phyloP scores from a whole-genome alignment of 441 rosid genomes.

The Melastoma candidum region DNA sequence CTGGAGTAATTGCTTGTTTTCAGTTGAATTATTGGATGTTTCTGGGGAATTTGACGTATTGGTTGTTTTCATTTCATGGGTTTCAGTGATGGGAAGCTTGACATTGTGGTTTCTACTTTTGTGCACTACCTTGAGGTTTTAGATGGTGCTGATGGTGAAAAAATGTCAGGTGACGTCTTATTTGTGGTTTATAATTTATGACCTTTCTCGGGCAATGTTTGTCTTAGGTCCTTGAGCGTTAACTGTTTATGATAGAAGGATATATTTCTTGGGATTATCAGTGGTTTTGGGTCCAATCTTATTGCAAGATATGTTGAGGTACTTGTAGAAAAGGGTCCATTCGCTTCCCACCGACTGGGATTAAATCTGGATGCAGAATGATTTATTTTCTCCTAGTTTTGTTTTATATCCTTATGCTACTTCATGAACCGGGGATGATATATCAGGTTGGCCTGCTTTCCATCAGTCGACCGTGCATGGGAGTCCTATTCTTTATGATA shows the following conservation, averaged over 20 bases:
- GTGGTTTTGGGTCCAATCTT: no score
- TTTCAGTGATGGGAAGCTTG: slow-evolving; percentile 97
- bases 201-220: background rate
- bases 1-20: background rate
- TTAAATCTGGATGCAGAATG: background rate
- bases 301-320: no score
- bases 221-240: background rate
- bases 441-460: slow-evolving; percentile 98
- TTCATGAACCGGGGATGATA: slow-evolving; percentile 1
- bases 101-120: slow-evolving; percentile 92
- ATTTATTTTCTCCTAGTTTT: background rate
- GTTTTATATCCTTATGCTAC: no score
- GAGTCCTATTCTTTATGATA: slow-evolving; percentile 88
- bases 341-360: no score
- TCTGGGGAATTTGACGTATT: slow-evolving; percentile 7
- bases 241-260: background rate
- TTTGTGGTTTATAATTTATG: background rate
- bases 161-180: slow-evolving; percentile 69
- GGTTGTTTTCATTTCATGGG: background rate
- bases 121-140: slow-evolving; percentile 98
- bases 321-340: no score
- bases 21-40: background rate
- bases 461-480: slow-evolving; percentile 97
- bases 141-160: slow-evolving; percentile 99
- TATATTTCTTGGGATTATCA: no score